Base-by-base conservation (phyloP, 75 land plant species). In the Selaginella moellendorffii region DNA sequence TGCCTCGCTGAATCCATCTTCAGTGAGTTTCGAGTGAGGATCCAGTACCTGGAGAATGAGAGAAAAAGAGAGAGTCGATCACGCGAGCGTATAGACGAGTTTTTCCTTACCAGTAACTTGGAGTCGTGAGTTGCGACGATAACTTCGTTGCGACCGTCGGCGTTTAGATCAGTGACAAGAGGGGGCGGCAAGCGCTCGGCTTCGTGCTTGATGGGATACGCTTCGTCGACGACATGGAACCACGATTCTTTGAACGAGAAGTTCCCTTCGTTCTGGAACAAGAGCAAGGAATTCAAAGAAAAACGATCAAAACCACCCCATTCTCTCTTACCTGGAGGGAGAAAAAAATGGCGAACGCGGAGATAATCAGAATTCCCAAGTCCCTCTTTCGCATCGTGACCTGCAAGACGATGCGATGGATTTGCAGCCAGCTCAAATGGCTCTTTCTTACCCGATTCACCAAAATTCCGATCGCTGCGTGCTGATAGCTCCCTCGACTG, bases 251-350 rank as follows among this genome's bases (percentile, higher is more conserved):
- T 78, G 65, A 83, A 92, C 9, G 90, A 83, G 65, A 92, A 83
- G 64, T 83, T 85, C 29, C 97, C 97, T 63, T 85, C 96, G 54
- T 88, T 88, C 97, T 92, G 69, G 14, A n/a, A n/a, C n/a, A 52
- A 52, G 24, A 17, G 24, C 24, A 51, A n/a, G n/a, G 27, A 63
- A 54, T 18, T 68, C 23, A 28, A 68, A 29, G 17, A 59, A 27
- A 28, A 54, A 10, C 10, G 10, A 74, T 56, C 24, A 19, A 56
- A 56, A n/a, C n/a, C n/a, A n/a, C n/a, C n/a, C n/a, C n/a, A n/a
- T n/a, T n/a, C n/a, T n/a, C n/a, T n/a, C n/a, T n/a, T n/a, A n/a
- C 95, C 84, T 91, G 97, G 52, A 88, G 81, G 23, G 95, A 88
- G 79, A 81, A 91, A 75, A 91, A 83, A 31, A 91, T 88, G 31